phyloP scores from a whole-genome alignment of 116 monocot species.

The Phalaenopsis hybrid region DNA sequence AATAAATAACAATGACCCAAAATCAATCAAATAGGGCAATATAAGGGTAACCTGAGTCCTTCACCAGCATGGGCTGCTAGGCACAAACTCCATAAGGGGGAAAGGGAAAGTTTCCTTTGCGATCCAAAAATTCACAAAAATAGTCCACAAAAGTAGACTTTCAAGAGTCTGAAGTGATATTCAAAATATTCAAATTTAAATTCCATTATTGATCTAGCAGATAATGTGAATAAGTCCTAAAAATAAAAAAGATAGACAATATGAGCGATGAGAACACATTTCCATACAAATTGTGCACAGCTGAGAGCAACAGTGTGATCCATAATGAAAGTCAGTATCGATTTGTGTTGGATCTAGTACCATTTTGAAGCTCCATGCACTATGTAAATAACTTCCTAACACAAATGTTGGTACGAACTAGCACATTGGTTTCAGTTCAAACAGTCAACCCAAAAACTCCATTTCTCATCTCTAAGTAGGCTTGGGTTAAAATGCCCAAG shows the following conservation, averaged over 20 bases:
- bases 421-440: not conserved
- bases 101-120: not conserved
- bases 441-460: not conserved
- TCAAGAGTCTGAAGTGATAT: not conserved
- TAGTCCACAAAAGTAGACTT: not conserved
- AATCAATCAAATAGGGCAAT: not conserved
- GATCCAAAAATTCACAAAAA: not conserved
- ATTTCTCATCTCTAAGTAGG: not conserved
- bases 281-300: not conserved
- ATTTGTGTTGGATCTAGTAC: not conserved
- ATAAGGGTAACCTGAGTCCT: not conserved
- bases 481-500: not conserved
- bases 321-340: not conserved
- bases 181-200: not conserved
- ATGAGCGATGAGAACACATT: not conserved
- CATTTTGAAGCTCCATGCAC: not conserved
- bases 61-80: not conserved
- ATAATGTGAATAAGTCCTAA: not conserved
- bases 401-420: not conserved
- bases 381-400: not conserved
- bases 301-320: not conserved
- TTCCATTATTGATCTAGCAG: too few relatives aligned
- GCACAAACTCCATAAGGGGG: not conserved
- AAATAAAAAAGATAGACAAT: not conserved
- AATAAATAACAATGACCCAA: not conserved